Evolutionary conservation across 2,329 filamentous ascomycete genomes (phyloP).

Genomic region (Penicillium sp.): DNA sequence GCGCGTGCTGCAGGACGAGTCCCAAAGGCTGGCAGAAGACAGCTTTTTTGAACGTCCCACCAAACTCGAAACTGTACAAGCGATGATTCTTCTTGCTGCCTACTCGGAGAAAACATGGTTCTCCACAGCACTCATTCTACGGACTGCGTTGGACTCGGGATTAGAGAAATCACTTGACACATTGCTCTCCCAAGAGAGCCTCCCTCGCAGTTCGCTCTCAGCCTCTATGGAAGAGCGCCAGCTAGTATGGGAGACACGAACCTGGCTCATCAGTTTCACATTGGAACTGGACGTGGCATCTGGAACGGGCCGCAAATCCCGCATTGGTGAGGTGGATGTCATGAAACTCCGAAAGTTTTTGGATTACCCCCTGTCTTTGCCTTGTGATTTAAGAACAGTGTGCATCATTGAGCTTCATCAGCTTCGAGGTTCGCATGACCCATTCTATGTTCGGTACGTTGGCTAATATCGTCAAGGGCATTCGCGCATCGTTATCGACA

Average conservation of each 20-base stretch:
- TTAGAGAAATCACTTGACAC: conserved; percentile 39
- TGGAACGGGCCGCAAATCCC: conserved; percentile 38
- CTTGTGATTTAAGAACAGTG: conserved; percentile 37
- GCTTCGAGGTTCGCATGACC: conserved; percentile 28
- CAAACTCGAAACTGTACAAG: conserved; percentile 39
- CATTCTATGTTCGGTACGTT: not conserved
- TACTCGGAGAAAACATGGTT: conserved; percentile 43
- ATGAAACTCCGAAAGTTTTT: conserved; percentile 36
- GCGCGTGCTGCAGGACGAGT: conserved; percentile 38
- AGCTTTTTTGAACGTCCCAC: conserved; percentile 40
- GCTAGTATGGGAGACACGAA: conserved; percentile 38
- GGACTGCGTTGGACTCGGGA: conserved; percentile 37
- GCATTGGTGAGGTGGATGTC: conserved; percentile 36
- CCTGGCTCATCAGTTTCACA: conserved; percentile 39
- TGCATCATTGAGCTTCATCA: conserved; percentile 40
- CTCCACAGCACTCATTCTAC: conserved; percentile 38
- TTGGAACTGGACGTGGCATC: conserved; percentile 38
- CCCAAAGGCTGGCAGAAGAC: conserved; percentile 38
- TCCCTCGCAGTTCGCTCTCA: conserved; percentile 36
- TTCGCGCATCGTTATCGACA: conserved; percentile 33
- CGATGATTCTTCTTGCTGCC: conserved; percentile 39
- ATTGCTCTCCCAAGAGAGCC: conserved; percentile 31
- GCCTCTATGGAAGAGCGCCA: conserved; percentile 37
- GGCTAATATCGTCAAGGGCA: conserved; percentile 21
- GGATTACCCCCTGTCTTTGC: conserved; percentile 38